Conservation (phyloP, 352 stramenopile genomes). For the Globisporangium camurandrum region DNA sequence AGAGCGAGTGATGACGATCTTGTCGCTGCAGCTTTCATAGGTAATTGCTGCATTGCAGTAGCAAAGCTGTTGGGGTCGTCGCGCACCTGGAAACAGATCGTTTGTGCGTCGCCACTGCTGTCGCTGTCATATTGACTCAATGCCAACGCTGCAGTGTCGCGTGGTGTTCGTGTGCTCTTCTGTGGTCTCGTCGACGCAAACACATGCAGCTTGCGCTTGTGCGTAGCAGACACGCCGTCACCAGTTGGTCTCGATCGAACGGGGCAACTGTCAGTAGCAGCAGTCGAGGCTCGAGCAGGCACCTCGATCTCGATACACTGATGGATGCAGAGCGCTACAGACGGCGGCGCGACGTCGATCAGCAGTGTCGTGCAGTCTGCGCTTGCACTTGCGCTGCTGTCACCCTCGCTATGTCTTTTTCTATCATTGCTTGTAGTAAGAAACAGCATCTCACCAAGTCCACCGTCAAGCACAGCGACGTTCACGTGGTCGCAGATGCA, state of each 20-base stretch:
- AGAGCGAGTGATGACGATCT: constrained; percentile 9
- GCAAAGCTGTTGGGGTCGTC: constrained; percentile 1
- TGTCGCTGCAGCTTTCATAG: not conserved
- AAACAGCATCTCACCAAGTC: constrained; percentile 43
- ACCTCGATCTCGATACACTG: constrained; percentile 20
- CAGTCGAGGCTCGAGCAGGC: not conserved
- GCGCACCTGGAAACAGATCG: constrained; percentile 28
- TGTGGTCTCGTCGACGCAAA: constrained; percentile 25
- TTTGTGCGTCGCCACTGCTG: constrained; percentile 7
- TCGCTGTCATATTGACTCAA: not conserved
- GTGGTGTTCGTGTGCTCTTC: not conserved
- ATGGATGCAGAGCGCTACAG: constrained; percentile 35
- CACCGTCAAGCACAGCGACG: constrained; percentile 29
- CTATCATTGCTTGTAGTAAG: constrained; percentile 21
- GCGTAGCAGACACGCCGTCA: too few species aligned
- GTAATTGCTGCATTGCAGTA: not conserved
- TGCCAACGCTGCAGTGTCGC: not conserved
- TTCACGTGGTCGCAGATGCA: constrained; percentile 56
- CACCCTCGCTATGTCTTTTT: too few species aligned
- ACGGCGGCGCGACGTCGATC: constrained; percentile 14
- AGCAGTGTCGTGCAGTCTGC: constrained; percentile 18
- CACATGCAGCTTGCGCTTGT: constrained; percentile 24
- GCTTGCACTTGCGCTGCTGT: not conserved
- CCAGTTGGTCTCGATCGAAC: too few species aligned
- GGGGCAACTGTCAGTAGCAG: not conserved